Percentiles rank a stretch among this genome's conserved stretches.
These are phyloP conservation scores for Fraxinus paxiana DNA, from an alignment of 305 asterid species.

Conservation along the genomic window DNA sequence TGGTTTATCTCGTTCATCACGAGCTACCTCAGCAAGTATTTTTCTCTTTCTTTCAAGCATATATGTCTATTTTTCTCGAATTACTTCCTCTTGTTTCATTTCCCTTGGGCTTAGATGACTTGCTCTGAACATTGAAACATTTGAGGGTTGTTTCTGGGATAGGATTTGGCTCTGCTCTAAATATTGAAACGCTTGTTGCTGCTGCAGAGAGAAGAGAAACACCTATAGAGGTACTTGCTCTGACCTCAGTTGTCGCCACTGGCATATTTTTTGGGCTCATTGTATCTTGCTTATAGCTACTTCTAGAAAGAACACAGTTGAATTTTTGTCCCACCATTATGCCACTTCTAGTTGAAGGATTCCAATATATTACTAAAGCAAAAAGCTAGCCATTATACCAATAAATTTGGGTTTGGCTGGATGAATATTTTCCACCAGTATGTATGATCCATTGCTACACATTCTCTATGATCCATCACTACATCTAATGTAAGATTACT, in stretches of 20 bases:
- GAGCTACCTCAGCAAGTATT: constrained; percentile 72
- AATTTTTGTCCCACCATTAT: neutral
- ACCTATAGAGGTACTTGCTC: constrained; percentile 75
- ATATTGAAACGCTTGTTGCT: constrained; percentile 95
- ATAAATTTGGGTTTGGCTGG: neutral
- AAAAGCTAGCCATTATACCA: constrained; percentile 24
- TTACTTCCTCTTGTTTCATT: constrained; percentile 11
- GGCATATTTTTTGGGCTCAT: constrained; percentile 14
- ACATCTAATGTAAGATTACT: neutral
- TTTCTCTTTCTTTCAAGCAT: constrained; percentile 13
- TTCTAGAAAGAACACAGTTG: neutral
- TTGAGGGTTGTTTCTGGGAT: constrained; percentile 18
- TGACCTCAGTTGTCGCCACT: constrained; percentile 2
- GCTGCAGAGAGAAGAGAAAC: constrained; percentile 97
- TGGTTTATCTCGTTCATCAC: constrained; percentile 61
- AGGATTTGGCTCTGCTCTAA: constrained; percentile 97
- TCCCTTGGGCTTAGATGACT: constrained; percentile 1
- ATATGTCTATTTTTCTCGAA: neutral
- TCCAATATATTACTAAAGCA: constrained; percentile 80
- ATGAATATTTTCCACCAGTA: neutral
- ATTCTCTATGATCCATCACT: neutral
- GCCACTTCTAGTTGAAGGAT: neutral
- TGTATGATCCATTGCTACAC: neutral
- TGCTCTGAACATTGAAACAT: constrained; percentile 17
- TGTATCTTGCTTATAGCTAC: neutral